Evolutionary conservation across 345 rosid genomes (phyloP).

Genomic region (Eucalyptus erythrocorys): DNA sequence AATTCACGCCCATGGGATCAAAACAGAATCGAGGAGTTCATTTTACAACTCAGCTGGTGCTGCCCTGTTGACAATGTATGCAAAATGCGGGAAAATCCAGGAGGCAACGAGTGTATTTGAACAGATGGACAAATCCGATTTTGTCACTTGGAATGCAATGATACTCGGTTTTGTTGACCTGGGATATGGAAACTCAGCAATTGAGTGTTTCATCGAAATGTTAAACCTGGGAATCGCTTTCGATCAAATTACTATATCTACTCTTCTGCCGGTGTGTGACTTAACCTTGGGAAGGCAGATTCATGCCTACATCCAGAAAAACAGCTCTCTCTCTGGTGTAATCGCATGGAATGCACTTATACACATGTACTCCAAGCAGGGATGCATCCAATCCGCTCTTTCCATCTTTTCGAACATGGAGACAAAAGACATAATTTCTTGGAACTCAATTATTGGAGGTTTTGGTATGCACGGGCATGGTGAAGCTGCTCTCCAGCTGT

Average conservation of each 20-base stretch:
- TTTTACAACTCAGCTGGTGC: constrained; percentile 22
- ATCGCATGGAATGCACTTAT: constrained; percentile 21
- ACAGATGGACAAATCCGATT: constrained; percentile 22
- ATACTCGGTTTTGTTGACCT: constrained; percentile 16
- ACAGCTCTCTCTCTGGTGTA: background rate
- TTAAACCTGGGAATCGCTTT: constrained; percentile 2
- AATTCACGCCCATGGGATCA: constrained; percentile 19
- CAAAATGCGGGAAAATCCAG: constrained; percentile 6
- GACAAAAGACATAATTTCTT: constrained; percentile 20
- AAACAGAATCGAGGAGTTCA: background rate
- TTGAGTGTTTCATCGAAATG: constrained; percentile 13
- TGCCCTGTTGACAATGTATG: constrained; percentile 21
- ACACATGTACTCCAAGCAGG: constrained; percentile 29
- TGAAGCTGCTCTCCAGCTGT: constrained; percentile 20
- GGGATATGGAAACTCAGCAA: constrained; percentile 5
- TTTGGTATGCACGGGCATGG: constrained; percentile 24
- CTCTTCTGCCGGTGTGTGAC: constrained; percentile 19
- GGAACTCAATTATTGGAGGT: constrained; percentile 32
- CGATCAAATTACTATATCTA: constrained; percentile 22
- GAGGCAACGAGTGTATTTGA: constrained; percentile 13
- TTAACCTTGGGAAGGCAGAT: constrained; percentile 15
- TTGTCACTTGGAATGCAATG: constrained; percentile 33
- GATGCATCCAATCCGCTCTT: constrained; percentile 7
- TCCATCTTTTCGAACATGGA: constrained; percentile 7
- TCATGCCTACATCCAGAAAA: constrained; percentile 14